Percentiles rank a stretch among this genome's conserved stretches.
phyloP scores from a whole-genome alignment of 768 basidiomycete genomes.

The Crepidotus variabilis region DNA sequence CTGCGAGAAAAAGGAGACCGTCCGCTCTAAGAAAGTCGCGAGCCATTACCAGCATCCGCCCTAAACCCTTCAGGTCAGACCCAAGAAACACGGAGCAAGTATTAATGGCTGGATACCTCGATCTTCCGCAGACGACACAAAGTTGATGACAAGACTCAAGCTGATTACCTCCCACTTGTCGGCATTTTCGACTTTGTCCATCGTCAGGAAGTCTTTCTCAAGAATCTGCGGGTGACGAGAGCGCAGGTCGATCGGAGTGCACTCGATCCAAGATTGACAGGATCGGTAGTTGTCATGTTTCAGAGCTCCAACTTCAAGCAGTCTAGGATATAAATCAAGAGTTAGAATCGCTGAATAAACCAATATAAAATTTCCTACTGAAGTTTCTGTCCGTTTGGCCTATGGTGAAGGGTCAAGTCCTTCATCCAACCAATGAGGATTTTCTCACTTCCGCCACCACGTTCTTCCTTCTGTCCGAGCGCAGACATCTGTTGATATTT shows the following conservation, averaged over 20 bases:
- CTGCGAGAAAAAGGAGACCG: constrained; percentile 70
- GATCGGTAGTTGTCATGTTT: constrained; percentile 76
- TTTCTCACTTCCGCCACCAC: constrained; percentile 88
- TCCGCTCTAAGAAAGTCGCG: constrained; percentile 48
- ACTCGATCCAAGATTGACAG: constrained; percentile 68
- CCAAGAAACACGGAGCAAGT: neutral
- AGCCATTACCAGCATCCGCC: constrained; percentile 66
- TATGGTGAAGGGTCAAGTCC: constrained; percentile 37
- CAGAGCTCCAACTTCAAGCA: constrained; percentile 88
- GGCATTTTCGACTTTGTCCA: constrained; percentile 47
- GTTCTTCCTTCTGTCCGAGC: constrained; percentile 73
- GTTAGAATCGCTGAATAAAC: neutral
- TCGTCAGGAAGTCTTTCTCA: constrained; percentile 82
- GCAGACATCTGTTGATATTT: constrained; percentile 81
- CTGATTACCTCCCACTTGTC: constrained; percentile 77
- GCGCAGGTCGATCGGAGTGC: constrained; percentile 76
- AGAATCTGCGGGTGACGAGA: constrained; percentile 77
- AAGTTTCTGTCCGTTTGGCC: constrained; percentile 24
- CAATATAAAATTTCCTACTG: constrained; percentile 27
- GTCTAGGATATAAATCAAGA: constrained; percentile 33
- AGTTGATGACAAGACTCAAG: constrained; percentile 87
- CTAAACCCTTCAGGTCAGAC: constrained; percentile 30
- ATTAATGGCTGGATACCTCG: constrained; percentile 49
- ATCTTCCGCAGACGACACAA: constrained; percentile 69
- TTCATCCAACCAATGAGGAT: constrained; percentile 75